Conservation (phyloP, 768 basidiomycete genomes). For the Amanita jacksonii region DNA sequence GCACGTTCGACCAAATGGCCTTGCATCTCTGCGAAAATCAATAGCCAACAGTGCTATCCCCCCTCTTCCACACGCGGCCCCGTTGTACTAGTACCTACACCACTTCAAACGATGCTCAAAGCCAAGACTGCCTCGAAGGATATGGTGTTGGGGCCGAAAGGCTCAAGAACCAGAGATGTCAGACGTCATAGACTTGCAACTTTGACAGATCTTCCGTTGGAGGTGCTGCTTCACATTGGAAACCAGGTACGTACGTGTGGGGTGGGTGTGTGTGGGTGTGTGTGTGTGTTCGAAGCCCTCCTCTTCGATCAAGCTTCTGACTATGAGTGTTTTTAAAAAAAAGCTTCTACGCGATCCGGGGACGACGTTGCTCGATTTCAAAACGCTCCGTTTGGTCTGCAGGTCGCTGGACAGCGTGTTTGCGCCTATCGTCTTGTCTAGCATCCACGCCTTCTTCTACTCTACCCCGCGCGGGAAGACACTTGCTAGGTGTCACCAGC, state of each 20-base stretch:
- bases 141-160: not conserved
- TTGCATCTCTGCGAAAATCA: too few species aligned
- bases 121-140: not conserved
- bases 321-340: not conserved
- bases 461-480: not conserved
- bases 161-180: not conserved
- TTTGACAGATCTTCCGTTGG: not conserved
- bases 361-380: not conserved
- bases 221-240: slow-evolving; percentile 3
- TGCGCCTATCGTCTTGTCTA: slow-evolving; percentile 4
- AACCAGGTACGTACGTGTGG: slow-evolving; percentile 4
- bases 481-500: slow-evolving; percentile 2
- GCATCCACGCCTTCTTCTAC: not conserved
- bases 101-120: not conserved
- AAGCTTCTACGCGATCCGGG: not conserved
- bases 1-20: too few species aligned
- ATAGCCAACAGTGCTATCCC: too few species aligned
- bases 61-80: too few species aligned
- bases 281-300: too few species aligned
- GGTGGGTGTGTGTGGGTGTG: too few species aligned
- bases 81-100: not conserved
- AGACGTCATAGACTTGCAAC: not conserved
- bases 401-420: slow-evolving; percentile 1
- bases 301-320: too few species aligned
- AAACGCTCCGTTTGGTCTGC: slow-evolving; percentile 5